These are phyloP conservation scores for Salix brachista DNA, from an alignment of 345 rosid species.

Conservation along the genomic window DNA sequence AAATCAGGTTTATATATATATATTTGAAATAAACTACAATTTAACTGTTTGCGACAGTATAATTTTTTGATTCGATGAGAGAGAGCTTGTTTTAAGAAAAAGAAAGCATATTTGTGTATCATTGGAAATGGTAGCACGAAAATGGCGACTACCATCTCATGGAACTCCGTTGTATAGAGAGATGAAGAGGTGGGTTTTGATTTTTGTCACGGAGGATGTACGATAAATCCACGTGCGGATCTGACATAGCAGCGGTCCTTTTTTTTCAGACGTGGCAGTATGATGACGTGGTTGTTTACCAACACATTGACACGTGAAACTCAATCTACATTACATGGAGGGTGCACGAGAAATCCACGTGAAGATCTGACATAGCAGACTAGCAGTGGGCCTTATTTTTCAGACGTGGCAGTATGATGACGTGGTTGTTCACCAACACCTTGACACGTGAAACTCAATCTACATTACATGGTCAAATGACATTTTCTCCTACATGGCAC, in stretches of 20 bases:
- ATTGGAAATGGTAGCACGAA: not conserved
- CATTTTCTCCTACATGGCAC: conserved; percentile 11
- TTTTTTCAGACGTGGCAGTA: conserved; percentile 5
- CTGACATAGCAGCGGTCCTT: conserved; percentile 29
- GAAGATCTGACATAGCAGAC: conserved; percentile 41
- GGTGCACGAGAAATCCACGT: conserved; percentile 32
- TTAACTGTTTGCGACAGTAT: too few species aligned
- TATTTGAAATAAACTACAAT: not conserved
- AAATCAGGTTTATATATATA: too few species aligned
- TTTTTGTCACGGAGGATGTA: conserved; percentile 1
- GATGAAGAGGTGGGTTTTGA: not conserved
- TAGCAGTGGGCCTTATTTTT: conserved; percentile 1
- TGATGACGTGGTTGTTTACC: too few species aligned
- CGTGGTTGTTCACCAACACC: conserved; percentile 18
- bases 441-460: conserved; percentile 35
- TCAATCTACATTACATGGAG: too few species aligned
- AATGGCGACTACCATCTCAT: not conserved
- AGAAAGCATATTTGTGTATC: not conserved
- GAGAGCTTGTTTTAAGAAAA: not conserved
- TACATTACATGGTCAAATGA: not conserved
- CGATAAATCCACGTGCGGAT: conserved; percentile 33
- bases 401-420: conserved; percentile 10
- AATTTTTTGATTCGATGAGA: not conserved
- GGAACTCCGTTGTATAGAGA: not conserved
- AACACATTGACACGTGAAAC: too few species aligned